These are phyloP conservation scores for Bruguiera parviflora DNA, from an alignment of 345 rosid species.

Conservation along the genomic window DNA sequence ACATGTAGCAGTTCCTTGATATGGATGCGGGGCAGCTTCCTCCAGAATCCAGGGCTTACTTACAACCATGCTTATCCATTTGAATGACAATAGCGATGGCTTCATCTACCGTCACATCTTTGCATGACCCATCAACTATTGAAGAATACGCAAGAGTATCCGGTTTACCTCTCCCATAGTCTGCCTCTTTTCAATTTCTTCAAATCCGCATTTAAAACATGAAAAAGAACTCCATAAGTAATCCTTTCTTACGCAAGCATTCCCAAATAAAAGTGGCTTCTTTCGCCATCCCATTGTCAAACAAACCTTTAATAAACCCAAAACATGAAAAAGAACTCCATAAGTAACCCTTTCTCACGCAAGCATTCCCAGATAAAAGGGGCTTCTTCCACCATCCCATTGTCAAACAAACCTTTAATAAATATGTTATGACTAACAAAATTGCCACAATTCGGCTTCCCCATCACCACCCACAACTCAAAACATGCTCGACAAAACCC, in stretches of 20 bases:
- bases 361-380: conserved; percentile 54
- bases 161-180: conserved; percentile 38
- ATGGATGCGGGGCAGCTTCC: neutral
- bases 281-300: conserved; percentile 54
- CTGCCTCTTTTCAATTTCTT: conserved; percentile 49
- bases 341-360: conserved; percentile 47
- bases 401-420: conserved; percentile 60
- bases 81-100: conserved; percentile 43
- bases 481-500: conserved; percentile 63
- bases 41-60: conserved; percentile 17
- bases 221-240: conserved; percentile 59
- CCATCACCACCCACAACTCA: conserved; percentile 76
- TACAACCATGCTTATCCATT: conserved; percentile 45
- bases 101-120: conserved; percentile 65
- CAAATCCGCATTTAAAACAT: conserved; percentile 74
- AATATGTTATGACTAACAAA: conserved; percentile 67
- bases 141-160: conserved; percentile 68
- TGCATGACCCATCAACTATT: conserved; percentile 66
- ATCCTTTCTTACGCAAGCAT: conserved; percentile 45
- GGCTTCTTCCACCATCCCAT: conserved; percentile 63
- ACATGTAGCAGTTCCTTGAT: neutral
- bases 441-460: conserved; percentile 47
- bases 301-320: too few species aligned
- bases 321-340: conserved; percentile 67
- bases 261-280: conserved; percentile 65